Percentiles rank a stretch among this genome's conserved stretches.
Conservation (phyloP, 441 rosid species). For the Breynia disticha region DNA sequence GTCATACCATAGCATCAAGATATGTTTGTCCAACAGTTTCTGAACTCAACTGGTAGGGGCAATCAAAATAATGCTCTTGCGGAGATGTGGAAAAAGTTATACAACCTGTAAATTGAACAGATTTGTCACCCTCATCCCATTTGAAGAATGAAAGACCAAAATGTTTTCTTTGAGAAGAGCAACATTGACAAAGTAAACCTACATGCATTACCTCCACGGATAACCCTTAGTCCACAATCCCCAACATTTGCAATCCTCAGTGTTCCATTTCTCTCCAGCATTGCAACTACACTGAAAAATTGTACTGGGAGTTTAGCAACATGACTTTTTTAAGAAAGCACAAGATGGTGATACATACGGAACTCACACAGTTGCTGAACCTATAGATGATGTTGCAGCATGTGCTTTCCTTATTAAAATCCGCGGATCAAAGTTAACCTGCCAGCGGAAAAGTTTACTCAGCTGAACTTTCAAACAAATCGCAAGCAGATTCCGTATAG, state of each 20-base stretch:
- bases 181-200: not conserved
- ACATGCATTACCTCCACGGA: conserved; percentile 47
- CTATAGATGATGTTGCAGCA: conserved; percentile 59
- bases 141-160: not conserved
- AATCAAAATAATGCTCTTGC: conserved; percentile 88
- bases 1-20: conserved; percentile 70
- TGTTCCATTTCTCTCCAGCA: conserved; percentile 66
- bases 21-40: conserved; percentile 70
- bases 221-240: conserved; percentile 76
- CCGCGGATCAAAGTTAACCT: conserved; percentile 75
- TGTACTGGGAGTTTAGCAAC: not conserved
- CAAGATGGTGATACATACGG: not conserved
- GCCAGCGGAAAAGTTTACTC: conserved; percentile 12
- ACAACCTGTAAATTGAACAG: conserved; percentile 36
- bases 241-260: conserved; percentile 78
- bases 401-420: conserved; percentile 76
- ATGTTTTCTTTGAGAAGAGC: not conserved
- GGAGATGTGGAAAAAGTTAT: conserved; percentile 61
- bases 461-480: conserved; percentile 8
- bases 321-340: not conserved
- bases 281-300: conserved; percentile 54
- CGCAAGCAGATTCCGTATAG: no score
- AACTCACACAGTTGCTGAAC: conserved; percentile 87
- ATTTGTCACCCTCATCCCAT: not conserved
- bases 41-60: conserved; percentile 86